Evolutionary conservation across 345 rosid species (phyloP).

Genomic region (Excoecaria agallocha): DNA sequence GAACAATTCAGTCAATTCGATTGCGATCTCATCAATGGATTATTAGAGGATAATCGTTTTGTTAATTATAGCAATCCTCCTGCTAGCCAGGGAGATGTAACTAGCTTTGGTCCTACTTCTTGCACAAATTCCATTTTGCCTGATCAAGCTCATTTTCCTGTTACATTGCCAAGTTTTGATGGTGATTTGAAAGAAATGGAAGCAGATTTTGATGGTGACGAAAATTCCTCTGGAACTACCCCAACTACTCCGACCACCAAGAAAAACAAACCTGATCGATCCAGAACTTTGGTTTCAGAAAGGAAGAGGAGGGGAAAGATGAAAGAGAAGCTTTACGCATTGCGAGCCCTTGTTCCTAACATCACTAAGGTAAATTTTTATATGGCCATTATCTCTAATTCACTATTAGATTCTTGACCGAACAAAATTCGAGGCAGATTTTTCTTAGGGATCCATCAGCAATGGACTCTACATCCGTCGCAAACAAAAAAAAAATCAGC

Average conservation of each 20-base stretch:
- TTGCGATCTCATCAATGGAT: constrained; percentile 33
- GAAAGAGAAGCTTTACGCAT: constrained; percentile 85
- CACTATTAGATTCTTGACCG: no score
- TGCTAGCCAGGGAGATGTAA: constrained; percentile 19
- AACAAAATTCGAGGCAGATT: no score
- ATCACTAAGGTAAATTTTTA: constrained; percentile 63
- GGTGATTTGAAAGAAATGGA: constrained; percentile 30
- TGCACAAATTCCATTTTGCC: constrained; percentile 12
- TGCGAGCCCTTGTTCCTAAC: constrained; percentile 87
- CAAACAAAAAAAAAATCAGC: no score
- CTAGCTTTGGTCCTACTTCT: constrained; percentile 16
- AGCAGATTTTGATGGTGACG: constrained; percentile 44
- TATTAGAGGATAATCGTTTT: constrained; percentile 30
- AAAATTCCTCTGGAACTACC: constrained; percentile 57
- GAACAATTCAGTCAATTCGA: constrained; percentile 31
- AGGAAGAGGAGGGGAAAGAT: constrained; percentile 65
- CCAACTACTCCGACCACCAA: constrained; percentile 25
- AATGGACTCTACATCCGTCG: no score
- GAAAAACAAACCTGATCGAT: constrained; percentile 55
- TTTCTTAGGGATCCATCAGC: no score
- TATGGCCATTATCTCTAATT: background rate
- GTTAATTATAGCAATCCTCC: constrained; percentile 13
- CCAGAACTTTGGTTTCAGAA: constrained; percentile 72
- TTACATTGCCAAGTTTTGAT: constrained; percentile 39
- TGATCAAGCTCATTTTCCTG: constrained; percentile 30